A percentile compares a stretch with the other conserved stretches of the same genome.
phyloP scores from a whole-genome alignment of 305 asterid genomes.

The Striga hermonthica region DNA sequence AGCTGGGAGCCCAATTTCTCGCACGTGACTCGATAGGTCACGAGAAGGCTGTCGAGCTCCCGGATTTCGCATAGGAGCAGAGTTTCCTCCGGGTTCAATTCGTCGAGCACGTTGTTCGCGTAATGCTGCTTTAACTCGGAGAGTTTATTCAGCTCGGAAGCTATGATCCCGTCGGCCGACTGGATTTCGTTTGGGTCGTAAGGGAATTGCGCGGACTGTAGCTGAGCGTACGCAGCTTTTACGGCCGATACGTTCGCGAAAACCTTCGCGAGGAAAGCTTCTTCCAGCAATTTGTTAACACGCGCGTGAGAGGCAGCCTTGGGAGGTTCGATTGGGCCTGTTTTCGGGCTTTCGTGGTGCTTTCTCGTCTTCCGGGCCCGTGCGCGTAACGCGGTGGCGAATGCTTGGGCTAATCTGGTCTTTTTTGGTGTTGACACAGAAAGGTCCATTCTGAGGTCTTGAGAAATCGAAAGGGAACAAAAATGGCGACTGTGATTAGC shows the following conservation, averaged over 20 bases:
- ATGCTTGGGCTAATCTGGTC: slow-evolving; percentile 38
- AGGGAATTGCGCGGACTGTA: slow-evolving; percentile 75
- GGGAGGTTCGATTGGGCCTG: slow-evolving; percentile 19
- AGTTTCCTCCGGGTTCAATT: slow-evolving; percentile 14
- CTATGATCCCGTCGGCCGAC: slow-evolving; percentile 58
- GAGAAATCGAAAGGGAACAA: slow-evolving; percentile 4
- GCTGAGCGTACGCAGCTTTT: slow-evolving; percentile 77
- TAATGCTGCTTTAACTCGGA: slow-evolving; percentile 66
- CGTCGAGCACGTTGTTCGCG: slow-evolving; percentile 48
- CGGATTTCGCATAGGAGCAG: slow-evolving; percentile 54
- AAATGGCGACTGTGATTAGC: background rate
- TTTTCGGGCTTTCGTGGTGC: background rate
- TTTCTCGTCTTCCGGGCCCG: slow-evolving; percentile 33
- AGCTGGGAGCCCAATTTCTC: slow-evolving; percentile 70
- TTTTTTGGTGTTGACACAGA: slow-evolving; percentile 39
- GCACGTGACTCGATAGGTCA: slow-evolving; percentile 54
- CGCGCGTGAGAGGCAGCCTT: slow-evolving; percentile 29
- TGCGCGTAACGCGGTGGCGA: slow-evolving; percentile 42
- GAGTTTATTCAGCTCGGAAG: slow-evolving; percentile 60
- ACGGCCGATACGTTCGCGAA: slow-evolving; percentile 63
- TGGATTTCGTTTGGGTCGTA: slow-evolving; percentile 80
- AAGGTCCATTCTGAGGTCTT: slow-evolving; percentile 42
- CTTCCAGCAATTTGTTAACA: too few relatives aligned
- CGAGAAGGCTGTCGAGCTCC: slow-evolving; percentile 60
- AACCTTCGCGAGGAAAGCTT: slow-evolving; percentile 68